phyloP scores from a whole-genome alignment of 2,329 filamentous ascomycete species.

The Cladobotryum mycophilum region DNA sequence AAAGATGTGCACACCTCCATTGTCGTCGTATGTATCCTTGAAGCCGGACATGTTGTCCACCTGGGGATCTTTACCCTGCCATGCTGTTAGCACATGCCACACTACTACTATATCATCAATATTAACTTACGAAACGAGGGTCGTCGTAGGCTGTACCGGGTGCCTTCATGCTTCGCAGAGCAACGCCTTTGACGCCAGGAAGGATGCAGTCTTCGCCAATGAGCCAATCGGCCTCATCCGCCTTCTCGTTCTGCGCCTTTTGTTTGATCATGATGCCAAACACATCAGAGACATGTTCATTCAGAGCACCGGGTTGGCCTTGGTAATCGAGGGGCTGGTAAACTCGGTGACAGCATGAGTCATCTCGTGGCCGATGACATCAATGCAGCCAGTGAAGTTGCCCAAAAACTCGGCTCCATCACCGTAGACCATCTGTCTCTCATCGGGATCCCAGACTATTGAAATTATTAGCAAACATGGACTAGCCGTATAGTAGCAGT shows the following conservation, averaged over 20 bases:
- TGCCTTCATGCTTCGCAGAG: conserved; percentile 48
- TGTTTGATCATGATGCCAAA: conserved; percentile 55
- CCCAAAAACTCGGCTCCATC: conserved; percentile 47
- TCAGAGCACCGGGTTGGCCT: conserved; percentile 48
- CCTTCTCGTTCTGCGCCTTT: conserved; percentile 38
- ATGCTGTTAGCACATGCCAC: not conserved
- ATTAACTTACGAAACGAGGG: conserved; percentile 38
- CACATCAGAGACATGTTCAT: conserved; percentile 51
- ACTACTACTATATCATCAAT: not conserved
- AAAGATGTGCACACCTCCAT: conserved; percentile 49
- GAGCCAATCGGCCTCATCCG: conserved; percentile 46
- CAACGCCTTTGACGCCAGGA: conserved; percentile 44
- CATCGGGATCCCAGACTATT: conserved; percentile 43
- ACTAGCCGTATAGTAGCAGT: not conserved
- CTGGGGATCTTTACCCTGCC: conserved; percentile 47
- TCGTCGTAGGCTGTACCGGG: conserved; percentile 49
- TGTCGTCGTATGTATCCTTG: conserved; percentile 35
- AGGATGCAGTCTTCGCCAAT: conserved; percentile 48
- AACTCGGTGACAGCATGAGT: conserved; percentile 50
- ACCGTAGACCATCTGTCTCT: conserved; percentile 49
- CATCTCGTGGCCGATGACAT: conserved; percentile 53
- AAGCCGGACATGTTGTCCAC: conserved; percentile 42
- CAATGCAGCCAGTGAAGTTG: conserved; percentile 46
- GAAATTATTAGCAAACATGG: conserved; percentile 1
- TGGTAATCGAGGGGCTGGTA: conserved; percentile 43